phyloP scores from a whole-genome alignment of 2,329 filamentous ascomycete species.

The Parastagonospora avenae region DNA sequence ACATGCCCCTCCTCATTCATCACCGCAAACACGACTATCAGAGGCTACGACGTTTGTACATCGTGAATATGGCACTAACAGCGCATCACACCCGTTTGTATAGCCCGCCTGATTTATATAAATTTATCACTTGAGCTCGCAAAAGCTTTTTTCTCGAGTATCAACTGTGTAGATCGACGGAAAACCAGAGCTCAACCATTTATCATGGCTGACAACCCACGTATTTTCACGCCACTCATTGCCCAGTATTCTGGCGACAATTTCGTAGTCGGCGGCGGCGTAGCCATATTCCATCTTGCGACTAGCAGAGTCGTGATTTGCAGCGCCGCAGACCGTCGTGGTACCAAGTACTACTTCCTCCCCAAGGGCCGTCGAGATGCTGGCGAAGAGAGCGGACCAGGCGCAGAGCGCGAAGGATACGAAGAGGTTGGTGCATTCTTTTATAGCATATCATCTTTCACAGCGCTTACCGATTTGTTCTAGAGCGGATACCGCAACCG shows the following conservation, averaged over 20 bases:
- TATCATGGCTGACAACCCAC: slow-evolving; percentile 3
- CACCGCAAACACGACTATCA: neutral
- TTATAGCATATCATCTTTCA: neutral
- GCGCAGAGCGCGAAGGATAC: slow-evolving; percentile 56
- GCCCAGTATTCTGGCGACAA: slow-evolving; percentile 37
- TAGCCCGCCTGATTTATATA: neutral
- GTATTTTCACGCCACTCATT: slow-evolving; percentile 17
- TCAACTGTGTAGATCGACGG: neutral
- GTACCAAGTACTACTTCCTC: slow-evolving; percentile 51
- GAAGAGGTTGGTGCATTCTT: slow-evolving; percentile 48
- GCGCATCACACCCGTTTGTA: neutral
- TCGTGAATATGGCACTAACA: neutral
- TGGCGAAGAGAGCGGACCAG: slow-evolving; percentile 49
- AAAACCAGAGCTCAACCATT: neutral
- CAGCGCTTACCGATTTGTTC: neutral
- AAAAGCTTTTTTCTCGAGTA: neutral
- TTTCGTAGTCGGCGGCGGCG: slow-evolving; percentile 45
- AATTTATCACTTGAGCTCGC: neutral
- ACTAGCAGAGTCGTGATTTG: slow-evolving; percentile 54
- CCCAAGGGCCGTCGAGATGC: slow-evolving; percentile 57
- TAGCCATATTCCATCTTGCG: slow-evolving; percentile 58
- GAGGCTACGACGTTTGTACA: neutral
- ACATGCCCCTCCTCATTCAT: neutral
- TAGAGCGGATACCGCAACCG: slow-evolving; percentile 56
- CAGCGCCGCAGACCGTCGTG: slow-evolving; percentile 46